Percentiles rank a stretch among this genome's conserved stretches.
These are phyloP conservation scores for Botrytis medusae DNA, from an alignment of 2,329 filamentous ascomycete genomes.

Conservation along the genomic window DNA sequence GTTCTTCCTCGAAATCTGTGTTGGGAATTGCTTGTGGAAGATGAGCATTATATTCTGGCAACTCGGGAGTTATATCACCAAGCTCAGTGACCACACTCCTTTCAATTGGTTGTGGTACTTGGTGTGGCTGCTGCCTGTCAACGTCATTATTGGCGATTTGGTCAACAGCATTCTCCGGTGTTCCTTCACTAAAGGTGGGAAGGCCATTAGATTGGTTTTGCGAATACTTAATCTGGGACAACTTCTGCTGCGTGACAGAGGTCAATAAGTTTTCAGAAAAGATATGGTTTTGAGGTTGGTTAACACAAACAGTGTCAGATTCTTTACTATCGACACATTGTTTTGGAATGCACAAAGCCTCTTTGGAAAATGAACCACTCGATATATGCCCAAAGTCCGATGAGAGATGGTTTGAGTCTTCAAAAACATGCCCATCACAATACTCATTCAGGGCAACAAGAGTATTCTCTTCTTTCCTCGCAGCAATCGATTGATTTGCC, in stretches of 20 bases:
- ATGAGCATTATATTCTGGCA: not conserved
- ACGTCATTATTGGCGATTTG: not conserved
- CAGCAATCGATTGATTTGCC: not conserved
- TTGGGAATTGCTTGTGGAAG: not conserved
- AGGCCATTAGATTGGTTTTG: not conserved
- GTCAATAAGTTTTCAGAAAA: not conserved
- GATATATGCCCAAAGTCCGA: conserved; percentile 16
- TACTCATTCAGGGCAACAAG: not conserved
- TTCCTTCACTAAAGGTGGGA: conserved; percentile 24
- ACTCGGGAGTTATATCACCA: not conserved
- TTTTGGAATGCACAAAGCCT: conserved; percentile 25
- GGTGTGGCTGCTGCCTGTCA: not conserved
- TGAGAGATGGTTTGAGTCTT: not conserved
- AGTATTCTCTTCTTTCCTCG: not conserved
- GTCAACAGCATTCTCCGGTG: not conserved
- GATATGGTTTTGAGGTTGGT: not conserved
- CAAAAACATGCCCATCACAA: not conserved
- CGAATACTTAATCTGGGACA: not conserved
- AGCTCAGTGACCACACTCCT: not conserved
- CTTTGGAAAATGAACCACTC: conserved; percentile 22
- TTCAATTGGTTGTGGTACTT: not conserved
- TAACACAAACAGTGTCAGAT: not conserved
- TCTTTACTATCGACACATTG: not conserved
- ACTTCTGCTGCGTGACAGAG: not conserved
- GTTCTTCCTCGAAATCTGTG: not conserved